A percentile compares a stretch with the other conserved stretches of the same genome.
Evolutionary conservation across 164 flowering plant genomes (phyloP).

Genomic region (Amborella trichopoda): DNA sequence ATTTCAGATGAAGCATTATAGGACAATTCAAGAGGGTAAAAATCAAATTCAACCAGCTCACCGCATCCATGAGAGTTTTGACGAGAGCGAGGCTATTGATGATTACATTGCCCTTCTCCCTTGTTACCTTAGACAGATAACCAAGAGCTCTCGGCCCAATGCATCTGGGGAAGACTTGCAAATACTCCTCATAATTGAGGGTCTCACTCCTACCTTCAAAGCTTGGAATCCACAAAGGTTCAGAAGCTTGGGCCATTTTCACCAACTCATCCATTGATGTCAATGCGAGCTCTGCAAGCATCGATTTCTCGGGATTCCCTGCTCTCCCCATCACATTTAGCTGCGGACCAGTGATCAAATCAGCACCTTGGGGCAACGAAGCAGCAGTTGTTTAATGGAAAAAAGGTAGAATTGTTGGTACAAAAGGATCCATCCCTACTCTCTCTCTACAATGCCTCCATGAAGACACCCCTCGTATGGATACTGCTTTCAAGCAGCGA

Average conservation of each 20-base stretch:
- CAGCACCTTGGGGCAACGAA: too few relatives aligned
- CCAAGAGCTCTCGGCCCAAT: conserved; percentile 75
- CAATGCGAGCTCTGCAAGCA: conserved; percentile 82
- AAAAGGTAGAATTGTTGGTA: too few relatives aligned
- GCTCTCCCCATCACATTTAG: too few relatives aligned
- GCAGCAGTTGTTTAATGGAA: too few relatives aligned
- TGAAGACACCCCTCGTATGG: too few relatives aligned
- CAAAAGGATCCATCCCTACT: too few relatives aligned
- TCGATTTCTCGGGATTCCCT: conserved; percentile 54
- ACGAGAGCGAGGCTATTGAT: conserved; percentile 87
- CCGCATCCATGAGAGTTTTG: conserved; percentile 87
- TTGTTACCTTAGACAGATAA: conserved; percentile 63
- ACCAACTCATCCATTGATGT: conserved; percentile 90
- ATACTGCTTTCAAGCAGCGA: too few relatives aligned
- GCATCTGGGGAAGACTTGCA: conserved; percentile 47
- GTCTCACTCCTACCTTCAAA: conserved; percentile 54
- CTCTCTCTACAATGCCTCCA: too few relatives aligned
- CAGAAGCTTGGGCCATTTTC: conserved; percentile 71
- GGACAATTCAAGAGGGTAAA: too few relatives aligned
- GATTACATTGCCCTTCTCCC: conserved; percentile 77
- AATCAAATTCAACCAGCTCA: too few relatives aligned
- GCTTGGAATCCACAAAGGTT: conserved; percentile 69
- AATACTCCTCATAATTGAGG: conserved; percentile 65
- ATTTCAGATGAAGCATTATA: too few relatives aligned
- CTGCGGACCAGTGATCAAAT: too few relatives aligned